phyloP scores from a whole-genome alignment of 768 basidiomycete genomes.

The Fistulinella prunicolor region DNA sequence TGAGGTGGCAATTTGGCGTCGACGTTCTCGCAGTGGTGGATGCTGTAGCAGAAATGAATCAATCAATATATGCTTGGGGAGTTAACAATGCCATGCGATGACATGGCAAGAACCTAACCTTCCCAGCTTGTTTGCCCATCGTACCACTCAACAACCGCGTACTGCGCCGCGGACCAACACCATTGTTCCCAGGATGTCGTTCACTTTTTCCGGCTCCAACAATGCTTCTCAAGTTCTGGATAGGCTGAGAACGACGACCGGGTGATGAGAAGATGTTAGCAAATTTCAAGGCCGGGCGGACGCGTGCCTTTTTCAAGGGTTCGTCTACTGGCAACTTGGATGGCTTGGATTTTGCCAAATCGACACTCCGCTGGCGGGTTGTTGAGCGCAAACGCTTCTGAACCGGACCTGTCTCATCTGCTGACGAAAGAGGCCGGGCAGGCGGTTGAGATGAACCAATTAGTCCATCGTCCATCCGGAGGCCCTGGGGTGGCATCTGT shows the following conservation, averaged over 20 bases:
- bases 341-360: conserved; percentile 51
- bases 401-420: conserved; percentile 78
- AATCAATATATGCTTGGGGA: conserved; percentile 6
- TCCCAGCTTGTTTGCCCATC: conserved; percentile 50
- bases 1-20: conserved; percentile 51
- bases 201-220: conserved; percentile 51
- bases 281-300: conserved; percentile 84
- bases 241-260: conserved; percentile 74
- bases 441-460: conserved; percentile 45
- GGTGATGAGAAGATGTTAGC: conserved; percentile 86
- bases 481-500: conserved; percentile 38
- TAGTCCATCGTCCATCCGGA: conserved; percentile 41
- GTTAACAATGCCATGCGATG: neutral
- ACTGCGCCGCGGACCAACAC: conserved; percentile 63
- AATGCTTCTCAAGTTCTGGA: conserved; percentile 59
- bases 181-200: conserved; percentile 40
- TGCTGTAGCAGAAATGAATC: conserved; percentile 26
- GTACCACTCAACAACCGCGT: conserved; percentile 64
- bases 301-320: conserved; percentile 87
- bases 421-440: conserved; percentile 72
- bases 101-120: conserved; percentile 41
- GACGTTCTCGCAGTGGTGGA: conserved; percentile 50
- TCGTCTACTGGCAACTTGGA: conserved; percentile 64
- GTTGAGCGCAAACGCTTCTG: conserved; percentile 73
- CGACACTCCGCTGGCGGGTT: conserved; percentile 49